Evolutionary conservation across 2,329 filamentous ascomycete genomes (phyloP), one percentile per base, ranked within the genome.

Genomic region (Fusarium sp.): DNA sequence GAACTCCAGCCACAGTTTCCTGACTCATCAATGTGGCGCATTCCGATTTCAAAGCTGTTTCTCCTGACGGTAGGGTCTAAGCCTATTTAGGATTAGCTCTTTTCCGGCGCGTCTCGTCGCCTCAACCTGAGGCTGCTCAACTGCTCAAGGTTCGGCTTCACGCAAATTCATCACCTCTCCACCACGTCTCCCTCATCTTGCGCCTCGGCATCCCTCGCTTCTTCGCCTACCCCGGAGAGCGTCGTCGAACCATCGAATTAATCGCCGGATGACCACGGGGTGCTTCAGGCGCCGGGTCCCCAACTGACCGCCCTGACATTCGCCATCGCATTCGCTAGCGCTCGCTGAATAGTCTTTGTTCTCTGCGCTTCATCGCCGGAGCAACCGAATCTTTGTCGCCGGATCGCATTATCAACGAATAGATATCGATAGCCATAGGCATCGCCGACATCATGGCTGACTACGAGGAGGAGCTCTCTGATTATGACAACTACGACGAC

Each of bases 401-500:
- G 56, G 27, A 24, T 38, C 17, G 33, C 29, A 27, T 27, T 33
- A 22, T 42, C 67, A 58, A 42, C 24, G 58, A 66, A 27, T 11
- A 27, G 4, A 62, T 42, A 24, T 31, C 33, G 42, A 61, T 51
- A 62, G 27, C 20, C 53, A n/a, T 14, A 40, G 51, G 57, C 22
- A 22, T 63, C 42, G 51, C 58, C 60, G 69, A 55, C 79, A 82
- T 60, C 75, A 89, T 90, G 87, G 87, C 87, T 31, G 87, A 88
- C 68, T 89, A 90, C 82, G 88, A 89, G 64, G 85, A 88, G 57
- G 84, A 85, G 12, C 46, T 51, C 5, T 88, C 85, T 82, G 89
- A 91, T 72, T 94, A 94, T 80, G 92, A 92, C 70, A 90, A 91
- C 73, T 93, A 92, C 78, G 90, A 89, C 67, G 91, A 93, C 71